phyloP scores from a whole-genome alignment of 371 early-diverging fungal species.

The Encephalitozoon intestinalis region DNA sequence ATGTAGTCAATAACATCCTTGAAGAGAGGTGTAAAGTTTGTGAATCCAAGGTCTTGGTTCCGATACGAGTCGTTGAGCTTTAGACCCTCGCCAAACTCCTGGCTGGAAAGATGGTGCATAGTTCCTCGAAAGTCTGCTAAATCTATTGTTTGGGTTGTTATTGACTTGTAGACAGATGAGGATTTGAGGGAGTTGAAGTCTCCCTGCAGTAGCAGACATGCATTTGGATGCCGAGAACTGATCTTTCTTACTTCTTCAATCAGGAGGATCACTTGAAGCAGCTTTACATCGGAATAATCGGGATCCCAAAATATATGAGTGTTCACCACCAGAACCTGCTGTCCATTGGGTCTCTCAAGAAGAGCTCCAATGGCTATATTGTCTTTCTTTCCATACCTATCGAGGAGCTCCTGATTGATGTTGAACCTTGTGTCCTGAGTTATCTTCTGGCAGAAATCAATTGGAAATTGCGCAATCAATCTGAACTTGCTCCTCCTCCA shows the following conservation, averaged over 20 bases:
- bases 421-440: conserved; percentile 74
- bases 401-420: conserved; percentile 78
- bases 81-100: conserved; percentile 41
- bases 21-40: conserved; percentile 81
- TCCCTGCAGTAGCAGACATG: conserved; percentile 64
- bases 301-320: conserved; percentile 64
- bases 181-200: conserved; percentile 87
- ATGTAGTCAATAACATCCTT: conserved; percentile 89
- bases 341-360: conserved; percentile 63
- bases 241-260: conserved; percentile 74
- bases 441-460: conserved; percentile 84
- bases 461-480: conserved; percentile 68
- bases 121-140: conserved; percentile 67
- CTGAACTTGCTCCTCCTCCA: conserved; percentile 71
- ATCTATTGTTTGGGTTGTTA: conserved; percentile 61
- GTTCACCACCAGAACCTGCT: conserved; percentile 71
- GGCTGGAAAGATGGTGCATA: conserved; percentile 73
- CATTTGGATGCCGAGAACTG: conserved; percentile 54
- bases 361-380: conserved; percentile 79
- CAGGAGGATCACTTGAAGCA: conserved; percentile 85
- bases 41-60: conserved; percentile 70
- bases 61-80: conserved; percentile 62
- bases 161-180: conserved; percentile 80
- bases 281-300: conserved; percentile 81
- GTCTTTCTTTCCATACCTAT: conserved; percentile 79